Evolutionary conservation across 1,284 basidiomycete genomes (phyloP).

Genomic region (Pseudozyma sp.): DNA sequence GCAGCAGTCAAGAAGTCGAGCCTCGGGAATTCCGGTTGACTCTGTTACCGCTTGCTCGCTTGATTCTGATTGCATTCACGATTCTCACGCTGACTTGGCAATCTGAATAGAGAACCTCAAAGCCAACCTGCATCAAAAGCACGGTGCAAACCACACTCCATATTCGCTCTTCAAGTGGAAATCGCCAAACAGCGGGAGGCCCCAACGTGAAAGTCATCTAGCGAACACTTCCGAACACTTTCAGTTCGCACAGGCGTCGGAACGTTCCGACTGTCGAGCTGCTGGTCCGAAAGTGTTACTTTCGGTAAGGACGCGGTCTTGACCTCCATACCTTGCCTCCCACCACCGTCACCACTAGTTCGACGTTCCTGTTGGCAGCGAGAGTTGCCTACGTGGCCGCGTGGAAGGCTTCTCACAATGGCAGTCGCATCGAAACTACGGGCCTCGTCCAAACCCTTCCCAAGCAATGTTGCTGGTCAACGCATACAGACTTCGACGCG

Average conservation of each 20-base stretch:
- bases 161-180: neutral
- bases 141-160: too few species aligned
- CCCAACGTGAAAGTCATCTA: too few species aligned
- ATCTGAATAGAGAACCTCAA: too few species aligned
- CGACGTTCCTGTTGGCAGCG: neutral
- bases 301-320: neutral
- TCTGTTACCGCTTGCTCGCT: too few species aligned
- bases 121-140: too few species aligned
- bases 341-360: neutral
- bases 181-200: neutral
- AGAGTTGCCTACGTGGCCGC: neutral
- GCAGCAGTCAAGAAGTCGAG: too few species aligned
- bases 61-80: too few species aligned
- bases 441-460: neutral
- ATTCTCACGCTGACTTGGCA: too few species aligned
- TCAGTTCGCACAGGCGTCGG: too few species aligned
- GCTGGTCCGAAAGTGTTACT: too few species aligned
- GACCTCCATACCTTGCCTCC: neutral
- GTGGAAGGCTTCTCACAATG: conserved; percentile 8
- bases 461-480: conserved; percentile 8
- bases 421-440: conserved; percentile 7
- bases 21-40: too few species aligned
- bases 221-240: too few species aligned
- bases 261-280: neutral
- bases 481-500: conserved; percentile 6